Percentiles rank a stretch among this genome's conserved stretches.
These are phyloP conservation scores for Lachancea meyersii DNA, from an alignment of 805 yeast genomes.

Conservation along the genomic window DNA sequence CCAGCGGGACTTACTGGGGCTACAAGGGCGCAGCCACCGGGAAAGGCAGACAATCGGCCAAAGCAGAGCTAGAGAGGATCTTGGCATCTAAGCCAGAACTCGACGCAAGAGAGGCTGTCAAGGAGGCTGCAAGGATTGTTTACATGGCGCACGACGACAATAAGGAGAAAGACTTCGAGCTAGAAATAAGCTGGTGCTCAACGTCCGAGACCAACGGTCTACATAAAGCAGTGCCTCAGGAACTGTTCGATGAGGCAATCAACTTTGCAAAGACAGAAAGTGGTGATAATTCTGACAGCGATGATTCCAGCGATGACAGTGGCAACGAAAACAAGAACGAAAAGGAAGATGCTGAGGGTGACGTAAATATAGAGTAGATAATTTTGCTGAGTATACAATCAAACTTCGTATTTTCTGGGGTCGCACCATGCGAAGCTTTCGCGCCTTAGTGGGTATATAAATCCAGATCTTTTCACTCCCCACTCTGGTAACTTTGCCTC, in stretches of 20 bases:
- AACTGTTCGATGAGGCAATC: slow-evolving; percentile 74
- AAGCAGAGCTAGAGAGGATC: slow-evolving; percentile 89
- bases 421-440: too few species aligned
- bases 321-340: slow-evolving; percentile 8
- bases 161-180: slow-evolving; percentile 93
- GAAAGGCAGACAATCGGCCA: slow-evolving; percentile 97
- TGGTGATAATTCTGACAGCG: slow-evolving; percentile 25
- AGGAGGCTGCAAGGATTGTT: slow-evolving; percentile 89
- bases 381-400: neutral
- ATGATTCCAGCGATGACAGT: slow-evolving; percentile 21
- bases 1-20: slow-evolving; percentile 97
- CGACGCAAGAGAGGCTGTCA: slow-evolving; percentile 75
- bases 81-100: slow-evolving; percentile 35
- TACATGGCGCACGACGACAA: slow-evolving; percentile 95
- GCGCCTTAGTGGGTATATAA: too few species aligned
- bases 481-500: slow-evolving; percentile 2
- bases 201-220: slow-evolving; percentile 66
- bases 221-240: slow-evolving; percentile 77
- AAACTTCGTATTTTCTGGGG: neutral
- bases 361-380: slow-evolving; percentile 18
- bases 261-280: slow-evolving; percentile 77
- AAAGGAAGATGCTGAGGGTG: slow-evolving; percentile 19
- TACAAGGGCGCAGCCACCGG: slow-evolving; percentile 97
- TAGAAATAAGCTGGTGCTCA: slow-evolving; percentile 89
- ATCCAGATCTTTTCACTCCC: neutral